phyloP scores from a whole-genome alignment of 345 rosid genomes.

The Populus euphratica region DNA sequence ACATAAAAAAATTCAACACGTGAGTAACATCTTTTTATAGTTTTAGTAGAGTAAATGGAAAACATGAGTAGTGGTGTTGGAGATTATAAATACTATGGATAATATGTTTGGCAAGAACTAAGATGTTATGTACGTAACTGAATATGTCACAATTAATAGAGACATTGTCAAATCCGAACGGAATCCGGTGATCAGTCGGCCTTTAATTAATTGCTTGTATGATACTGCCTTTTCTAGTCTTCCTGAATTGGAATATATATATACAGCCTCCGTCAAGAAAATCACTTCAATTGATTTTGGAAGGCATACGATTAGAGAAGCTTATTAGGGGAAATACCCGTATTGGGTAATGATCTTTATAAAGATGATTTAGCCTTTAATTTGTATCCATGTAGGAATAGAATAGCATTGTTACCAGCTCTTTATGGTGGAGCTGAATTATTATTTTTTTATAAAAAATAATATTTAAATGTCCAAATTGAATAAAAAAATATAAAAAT shows the following conservation, averaged over 20 bases:
- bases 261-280: background rate
- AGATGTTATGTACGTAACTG: background rate
- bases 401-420: no score
- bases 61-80: background rate
- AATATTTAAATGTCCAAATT: no score
- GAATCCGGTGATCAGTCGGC: constrained; percentile 18
- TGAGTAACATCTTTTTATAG: background rate
- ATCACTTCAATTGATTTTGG: background rate
- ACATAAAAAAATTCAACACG: no score
- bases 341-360: background rate
- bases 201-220: constrained; percentile 25
- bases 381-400: no score
- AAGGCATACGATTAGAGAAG: background rate
- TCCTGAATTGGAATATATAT: background rate
- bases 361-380: background rate
- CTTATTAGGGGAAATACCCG: background rate
- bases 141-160: background rate
- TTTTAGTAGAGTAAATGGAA: background rate
- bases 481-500: no score
- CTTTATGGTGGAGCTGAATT: no score
- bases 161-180: constrained; percentile 3
- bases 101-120: background rate
- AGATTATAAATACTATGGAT: background rate
- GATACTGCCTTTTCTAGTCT: background rate
- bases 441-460: no score